These are phyloP conservation scores for Schwanniomyces vanrijiae DNA, from an alignment of 805 yeast species.

Conservation along the genomic window DNA sequence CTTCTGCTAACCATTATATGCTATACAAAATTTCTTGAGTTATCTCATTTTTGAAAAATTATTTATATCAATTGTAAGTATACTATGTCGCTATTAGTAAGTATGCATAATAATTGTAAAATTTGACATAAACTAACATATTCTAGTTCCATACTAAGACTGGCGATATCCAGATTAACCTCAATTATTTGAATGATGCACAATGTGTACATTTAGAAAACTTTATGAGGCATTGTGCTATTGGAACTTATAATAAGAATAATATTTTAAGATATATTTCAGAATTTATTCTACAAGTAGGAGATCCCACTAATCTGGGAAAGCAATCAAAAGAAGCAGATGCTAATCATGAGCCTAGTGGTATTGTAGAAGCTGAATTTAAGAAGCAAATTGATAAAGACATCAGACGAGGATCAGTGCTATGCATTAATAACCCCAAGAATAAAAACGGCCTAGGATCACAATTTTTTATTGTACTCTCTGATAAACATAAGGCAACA, in stretches of 20 bases:
- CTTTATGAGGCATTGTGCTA: conserved; percentile 22
- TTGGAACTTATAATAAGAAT: conserved; percentile 14
- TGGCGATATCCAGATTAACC: conserved; percentile 16
- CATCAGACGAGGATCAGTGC: conserved; percentile 14
- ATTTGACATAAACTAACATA: neutral
- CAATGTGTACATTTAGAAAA: conserved; percentile 15
- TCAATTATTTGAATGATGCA: conserved; percentile 5
- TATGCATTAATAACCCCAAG: conserved; percentile 9
- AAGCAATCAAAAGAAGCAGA: conserved; percentile 12
- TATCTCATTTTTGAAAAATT: neutral
- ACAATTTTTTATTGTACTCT: conserved; percentile 18
- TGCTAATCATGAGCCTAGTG: neutral
- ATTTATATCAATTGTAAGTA: too few species aligned
- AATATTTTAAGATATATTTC: conserved; percentile 17
- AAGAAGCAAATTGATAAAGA: neutral
- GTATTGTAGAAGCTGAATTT: neutral
- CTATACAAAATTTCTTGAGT: neutral
- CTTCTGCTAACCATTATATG: neutral
- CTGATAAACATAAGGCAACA: conserved; percentile 8
- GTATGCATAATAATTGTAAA: neutral
- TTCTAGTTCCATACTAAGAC: conserved; percentile 15
- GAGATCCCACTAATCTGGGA: conserved; percentile 19
- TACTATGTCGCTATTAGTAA: conserved; percentile 7
- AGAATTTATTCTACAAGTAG: conserved; percentile 19
- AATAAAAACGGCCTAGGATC: conserved; percentile 14